Percentiles rank a stretch among this genome's conserved stretches.
Evolutionary conservation across 2,329 filamentous ascomycete species (phyloP).

Genomic region (Trichoderma simmonsii): DNA sequence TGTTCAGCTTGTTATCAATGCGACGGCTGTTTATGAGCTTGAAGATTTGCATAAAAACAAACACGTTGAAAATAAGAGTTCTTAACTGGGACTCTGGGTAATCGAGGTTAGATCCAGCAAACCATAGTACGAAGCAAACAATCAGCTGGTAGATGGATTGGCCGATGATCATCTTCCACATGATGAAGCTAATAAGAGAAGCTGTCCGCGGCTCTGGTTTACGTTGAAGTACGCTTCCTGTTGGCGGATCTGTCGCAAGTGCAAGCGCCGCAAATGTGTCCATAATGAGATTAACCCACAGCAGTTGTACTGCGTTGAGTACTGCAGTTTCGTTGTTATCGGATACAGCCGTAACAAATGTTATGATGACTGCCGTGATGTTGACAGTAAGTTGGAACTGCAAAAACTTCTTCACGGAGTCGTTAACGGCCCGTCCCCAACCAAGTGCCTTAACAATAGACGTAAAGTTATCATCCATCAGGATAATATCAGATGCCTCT

Average conservation of each 20-base stretch:
- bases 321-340: constrained; percentile 54
- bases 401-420: constrained; percentile 65
- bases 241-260: constrained; percentile 61
- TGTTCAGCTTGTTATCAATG: constrained; percentile 72
- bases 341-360: constrained; percentile 62
- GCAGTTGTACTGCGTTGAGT: constrained; percentile 62
- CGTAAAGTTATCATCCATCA: constrained; percentile 64
- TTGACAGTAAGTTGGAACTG: constrained; percentile 69
- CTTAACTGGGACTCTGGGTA: constrained; percentile 28
- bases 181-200: constrained; percentile 62
- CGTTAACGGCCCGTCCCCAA: constrained; percentile 68
- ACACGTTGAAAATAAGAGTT: constrained; percentile 62
- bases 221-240: constrained; percentile 54
- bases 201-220: constrained; percentile 60
- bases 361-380: constrained; percentile 63
- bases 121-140: constrained; percentile 58
- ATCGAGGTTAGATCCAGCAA: constrained; percentile 53
- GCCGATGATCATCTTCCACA: constrained; percentile 66
- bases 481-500: constrained; percentile 65
- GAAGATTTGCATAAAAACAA: constrained; percentile 72
- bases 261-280: constrained; percentile 65
- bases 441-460: constrained; percentile 65
- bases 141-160: constrained; percentile 59
- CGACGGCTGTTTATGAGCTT: constrained; percentile 64
- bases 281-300: constrained; percentile 71